Percentiles rank a stretch among this genome's conserved stretches.
phyloP scores from a whole-genome alignment of 2,329 filamentous ascomycete species.

The Neofusicoccum ribis region DNA sequence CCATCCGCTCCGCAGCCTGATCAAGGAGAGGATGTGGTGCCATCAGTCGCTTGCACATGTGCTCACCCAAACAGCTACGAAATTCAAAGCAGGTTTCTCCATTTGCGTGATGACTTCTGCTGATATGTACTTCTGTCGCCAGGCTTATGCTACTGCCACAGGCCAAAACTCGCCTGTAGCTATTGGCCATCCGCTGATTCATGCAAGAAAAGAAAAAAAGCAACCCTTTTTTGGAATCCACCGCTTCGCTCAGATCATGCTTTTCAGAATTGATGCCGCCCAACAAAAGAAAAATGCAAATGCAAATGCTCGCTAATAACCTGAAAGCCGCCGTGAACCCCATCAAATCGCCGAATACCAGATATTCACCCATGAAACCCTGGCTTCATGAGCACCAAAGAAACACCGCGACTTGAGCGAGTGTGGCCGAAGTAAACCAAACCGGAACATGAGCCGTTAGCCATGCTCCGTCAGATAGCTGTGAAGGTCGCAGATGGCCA shows the following conservation, averaged over 20 bases:
- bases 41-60: too few species aligned
- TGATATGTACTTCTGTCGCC: neutral
- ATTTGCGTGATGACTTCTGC: neutral
- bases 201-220: neutral
- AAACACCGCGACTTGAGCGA: neutral
- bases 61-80: neutral
- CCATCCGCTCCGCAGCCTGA: too few species aligned
- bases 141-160: neutral
- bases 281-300: neutral
- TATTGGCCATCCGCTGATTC: neutral
- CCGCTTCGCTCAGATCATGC: neutral
- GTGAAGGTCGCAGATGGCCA: neutral
- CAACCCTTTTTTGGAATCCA: neutral
- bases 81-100: neutral
- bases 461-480: neutral
- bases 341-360: neutral
- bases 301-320: neutral
- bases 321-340: neutral
- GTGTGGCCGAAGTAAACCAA: neutral
- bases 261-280: neutral
- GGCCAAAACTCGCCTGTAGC: neutral
- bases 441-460: neutral
- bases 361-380: neutral
- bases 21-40: too few species aligned
- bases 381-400: neutral